Conservation (phyloP, 176 grass and related monocot genomes). For the Zoysia japonica region DNA sequence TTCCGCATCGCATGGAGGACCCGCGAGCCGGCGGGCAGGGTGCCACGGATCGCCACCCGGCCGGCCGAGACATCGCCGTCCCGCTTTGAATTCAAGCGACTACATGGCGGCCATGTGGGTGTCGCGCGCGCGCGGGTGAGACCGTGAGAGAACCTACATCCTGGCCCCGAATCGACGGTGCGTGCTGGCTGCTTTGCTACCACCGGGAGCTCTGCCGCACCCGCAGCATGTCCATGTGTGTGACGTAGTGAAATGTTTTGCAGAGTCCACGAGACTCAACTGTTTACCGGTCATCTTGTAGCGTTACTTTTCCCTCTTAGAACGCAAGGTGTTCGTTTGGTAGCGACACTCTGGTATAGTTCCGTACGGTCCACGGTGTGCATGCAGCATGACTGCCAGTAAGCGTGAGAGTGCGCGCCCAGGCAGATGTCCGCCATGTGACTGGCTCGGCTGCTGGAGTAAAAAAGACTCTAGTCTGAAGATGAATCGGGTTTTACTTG, state of each 20-base stretch:
- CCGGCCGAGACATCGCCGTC: background rate
- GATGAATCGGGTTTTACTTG: background rate
- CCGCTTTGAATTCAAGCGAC: background rate
- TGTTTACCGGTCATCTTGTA: background rate
- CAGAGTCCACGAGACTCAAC: background rate
- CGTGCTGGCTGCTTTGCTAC: background rate
- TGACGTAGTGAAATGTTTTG: background rate
- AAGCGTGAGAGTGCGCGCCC: constrained; percentile 2
- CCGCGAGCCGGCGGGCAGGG: background rate
- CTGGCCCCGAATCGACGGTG: background rate
- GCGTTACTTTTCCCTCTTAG: background rate
- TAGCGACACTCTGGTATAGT: background rate
- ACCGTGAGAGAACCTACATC: too few relatives aligned
- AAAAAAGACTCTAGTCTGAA: background rate
- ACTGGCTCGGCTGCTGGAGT: background rate
- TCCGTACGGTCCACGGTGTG: background rate
- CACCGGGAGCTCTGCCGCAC: background rate
- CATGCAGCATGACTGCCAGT: background rate
- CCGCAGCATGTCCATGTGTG: background rate
- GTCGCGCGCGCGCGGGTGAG: background rate
- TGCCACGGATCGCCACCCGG: background rate
- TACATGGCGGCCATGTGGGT: constrained; percentile 18
- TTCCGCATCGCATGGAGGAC: background rate
- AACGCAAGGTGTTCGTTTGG: background rate
- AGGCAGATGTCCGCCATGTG: constrained; percentile 12